A percentile compares a stretch with the other conserved stretches of the same genome.
Evolutionary conservation across 75 land plant species (phyloP).

Genomic region (Cupressus sempervirens): DNA sequence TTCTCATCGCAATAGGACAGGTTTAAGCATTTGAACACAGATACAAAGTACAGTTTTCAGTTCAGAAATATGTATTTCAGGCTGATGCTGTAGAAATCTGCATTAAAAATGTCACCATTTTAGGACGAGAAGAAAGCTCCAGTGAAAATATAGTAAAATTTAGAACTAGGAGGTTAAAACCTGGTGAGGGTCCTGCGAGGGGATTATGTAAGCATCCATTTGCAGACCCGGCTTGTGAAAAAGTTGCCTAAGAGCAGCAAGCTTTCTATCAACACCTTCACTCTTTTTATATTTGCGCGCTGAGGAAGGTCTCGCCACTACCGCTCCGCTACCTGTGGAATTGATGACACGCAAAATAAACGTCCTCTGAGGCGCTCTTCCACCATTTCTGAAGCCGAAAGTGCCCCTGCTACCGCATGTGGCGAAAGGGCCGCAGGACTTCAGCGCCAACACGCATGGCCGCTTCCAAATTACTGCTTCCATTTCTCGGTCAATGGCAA

Average conservation of each 20-base stretch:
- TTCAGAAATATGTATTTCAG: background rate
- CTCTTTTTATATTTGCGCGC: background rate
- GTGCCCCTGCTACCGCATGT: too few species aligned
- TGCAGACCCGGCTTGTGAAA: slow-evolving; percentile 43
- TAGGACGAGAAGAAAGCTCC: background rate
- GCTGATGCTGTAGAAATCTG: background rate
- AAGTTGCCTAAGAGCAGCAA: slow-evolving; percentile 53
- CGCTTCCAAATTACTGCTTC: too few species aligned
- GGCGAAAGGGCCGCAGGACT: too few species aligned
- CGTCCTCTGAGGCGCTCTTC: background rate
- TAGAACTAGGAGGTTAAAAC: slow-evolving; percentile 17
- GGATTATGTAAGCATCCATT: slow-evolving; percentile 89
- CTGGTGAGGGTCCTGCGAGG: slow-evolving; percentile 97
- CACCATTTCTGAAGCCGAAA: background rate
- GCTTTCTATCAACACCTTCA: slow-evolving; percentile 49
- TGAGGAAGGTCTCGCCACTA: slow-evolving; percentile 3
- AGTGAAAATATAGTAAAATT: background rate
- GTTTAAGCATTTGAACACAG: too few species aligned
- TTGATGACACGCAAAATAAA: background rate
- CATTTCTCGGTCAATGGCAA: too few species aligned
- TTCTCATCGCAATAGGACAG: too few species aligned
- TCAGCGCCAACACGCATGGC: too few species aligned
- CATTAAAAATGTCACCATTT: too few species aligned
- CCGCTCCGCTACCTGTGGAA: background rate
- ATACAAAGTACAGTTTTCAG: background rate